Base-by-base conservation (phyloP, 768 basidiomycete species). In the Mycena indigotica region DNA sequence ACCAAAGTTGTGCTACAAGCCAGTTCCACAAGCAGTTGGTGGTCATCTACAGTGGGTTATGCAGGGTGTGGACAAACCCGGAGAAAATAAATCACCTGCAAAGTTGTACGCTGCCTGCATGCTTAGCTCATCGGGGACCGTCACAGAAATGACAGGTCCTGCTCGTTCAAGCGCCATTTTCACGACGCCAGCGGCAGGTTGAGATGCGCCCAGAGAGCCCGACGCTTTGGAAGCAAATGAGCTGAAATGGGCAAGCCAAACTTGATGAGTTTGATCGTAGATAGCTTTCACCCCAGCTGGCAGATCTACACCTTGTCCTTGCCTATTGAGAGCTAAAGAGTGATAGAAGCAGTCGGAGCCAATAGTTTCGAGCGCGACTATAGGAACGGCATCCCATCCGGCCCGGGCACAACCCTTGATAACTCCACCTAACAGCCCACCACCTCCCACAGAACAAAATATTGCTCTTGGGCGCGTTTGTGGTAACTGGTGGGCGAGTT, bases 381-480 rank as follows among this genome's bases (percentile, higher is more conserved):
- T 69, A 0, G 86, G 85, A 12, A 91, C 90, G 44, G 86, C 79
- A 35, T 87, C 83, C 90, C 91, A 93, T 19, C 80, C 83, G 2
- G 82, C 78, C 2, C 66, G 67, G 50, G 77, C 76, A 63, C 88
- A 90, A n/a, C 90, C 90, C 4, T 77, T 70, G 29, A 90, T 82
- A 45, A 91, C 72, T 0, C 91, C 91, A 10, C 85, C 88, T 3
- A 89, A 70, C 0, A 92, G 72, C 1, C 90, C 89, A 0, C 80
- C 89, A 0, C 90, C 90, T 32, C 91, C 91, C 13, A 91, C 87
- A 52, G 85, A 85, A 66, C 90, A 91, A 57, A 91, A 84, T 40
- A 92, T 84, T 0, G 87, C 88, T 56, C 86, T 82, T 5, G 90
- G 89, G 62, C 79, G 81, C n/a, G n/a, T n/a, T 35, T 62, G 58